A percentile compares a stretch with the other conserved stretches of the same genome.
Conservation (phyloP, 768 basidiomycete species). For the Termitomyces sp. region DNA sequence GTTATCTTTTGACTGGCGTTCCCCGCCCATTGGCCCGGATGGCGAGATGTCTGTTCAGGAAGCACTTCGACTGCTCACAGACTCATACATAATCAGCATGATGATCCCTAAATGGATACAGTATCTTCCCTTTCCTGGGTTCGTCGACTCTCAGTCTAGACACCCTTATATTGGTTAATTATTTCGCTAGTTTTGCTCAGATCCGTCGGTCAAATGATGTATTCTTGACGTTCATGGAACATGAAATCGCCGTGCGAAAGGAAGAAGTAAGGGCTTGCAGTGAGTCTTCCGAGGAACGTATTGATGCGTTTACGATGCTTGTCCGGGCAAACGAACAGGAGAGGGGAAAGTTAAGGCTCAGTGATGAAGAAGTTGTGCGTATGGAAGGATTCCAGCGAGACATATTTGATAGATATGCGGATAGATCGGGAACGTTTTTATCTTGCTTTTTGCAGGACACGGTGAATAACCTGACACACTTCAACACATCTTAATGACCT, state of each 20-base stretch:
- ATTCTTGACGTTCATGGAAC: conserved; percentile 31
- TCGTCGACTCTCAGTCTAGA: background rate
- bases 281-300: conserved; percentile 3
- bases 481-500: background rate
- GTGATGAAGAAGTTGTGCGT: conserved; percentile 35
- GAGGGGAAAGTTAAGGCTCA: conserved; percentile 31
- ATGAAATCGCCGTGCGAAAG: conserved; percentile 27
- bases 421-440: conserved; percentile 49
- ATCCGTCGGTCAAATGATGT: conserved; percentile 22
- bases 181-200: conserved; percentile 18
- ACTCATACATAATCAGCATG: conserved; percentile 15
- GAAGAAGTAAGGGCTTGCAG: conserved; percentile 16
- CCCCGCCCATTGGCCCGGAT: conserved; percentile 28
- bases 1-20: conserved; percentile 32
- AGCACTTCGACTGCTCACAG: conserved; percentile 26
- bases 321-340: conserved; percentile 42
- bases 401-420: no score
- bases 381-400: background rate
- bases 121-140: conserved; percentile 10
- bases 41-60: conserved; percentile 33
- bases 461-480: conserved; percentile 26
- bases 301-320: conserved; percentile 37
- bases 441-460: conserved; percentile 54
- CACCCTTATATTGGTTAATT: background rate
- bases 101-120: conserved; percentile 6